Conservation (phyloP, 768 basidiomycete species). For the Mycena venus region DNA sequence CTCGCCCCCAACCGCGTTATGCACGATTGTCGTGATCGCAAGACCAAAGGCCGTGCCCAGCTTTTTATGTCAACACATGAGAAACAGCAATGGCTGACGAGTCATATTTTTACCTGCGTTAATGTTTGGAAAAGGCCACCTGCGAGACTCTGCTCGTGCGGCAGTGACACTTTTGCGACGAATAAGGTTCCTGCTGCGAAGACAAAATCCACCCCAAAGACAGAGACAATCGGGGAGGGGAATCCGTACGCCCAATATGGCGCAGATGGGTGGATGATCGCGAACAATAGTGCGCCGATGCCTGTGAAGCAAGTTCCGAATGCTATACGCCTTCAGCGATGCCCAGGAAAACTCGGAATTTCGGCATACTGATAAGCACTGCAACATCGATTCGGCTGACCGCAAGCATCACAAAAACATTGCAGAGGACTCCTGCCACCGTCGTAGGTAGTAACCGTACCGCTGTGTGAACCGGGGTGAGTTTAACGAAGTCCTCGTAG, state of each 20-base stretch:
- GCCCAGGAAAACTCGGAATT: not conserved
- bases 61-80: conserved; percentile 34
- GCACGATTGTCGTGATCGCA: conserved; percentile 65
- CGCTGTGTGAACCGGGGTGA: conserved; percentile 72
- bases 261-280: conserved; percentile 67
- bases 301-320: conserved; percentile 71
- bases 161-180: conserved; percentile 74
- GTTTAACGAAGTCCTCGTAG: conserved; percentile 74
- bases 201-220: conserved; percentile 85
- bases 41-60: conserved; percentile 67
- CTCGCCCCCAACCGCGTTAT: conserved; percentile 34
- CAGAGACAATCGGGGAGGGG: conserved; percentile 72
- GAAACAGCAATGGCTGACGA: too few relatives aligned
- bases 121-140: conserved; percentile 86
- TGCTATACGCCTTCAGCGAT: not conserved
- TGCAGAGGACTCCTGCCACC: conserved; percentile 73
- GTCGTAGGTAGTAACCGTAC: conserved; percentile 80
- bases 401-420: conserved; percentile 72
- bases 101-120: conserved; percentile 80
- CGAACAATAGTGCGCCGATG: conserved; percentile 73
- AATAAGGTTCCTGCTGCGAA: conserved; percentile 82
- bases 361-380: conserved; percentile 65
- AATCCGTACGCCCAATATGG: conserved; percentile 86
- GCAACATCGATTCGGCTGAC: conserved; percentile 69
- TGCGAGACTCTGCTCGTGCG: conserved; percentile 81